A percentile compares a stretch with the other conserved stretches of the same genome.
phyloP scores from a whole-genome alignment of 441 rosid species.

The Flueggea neowawraea region DNA sequence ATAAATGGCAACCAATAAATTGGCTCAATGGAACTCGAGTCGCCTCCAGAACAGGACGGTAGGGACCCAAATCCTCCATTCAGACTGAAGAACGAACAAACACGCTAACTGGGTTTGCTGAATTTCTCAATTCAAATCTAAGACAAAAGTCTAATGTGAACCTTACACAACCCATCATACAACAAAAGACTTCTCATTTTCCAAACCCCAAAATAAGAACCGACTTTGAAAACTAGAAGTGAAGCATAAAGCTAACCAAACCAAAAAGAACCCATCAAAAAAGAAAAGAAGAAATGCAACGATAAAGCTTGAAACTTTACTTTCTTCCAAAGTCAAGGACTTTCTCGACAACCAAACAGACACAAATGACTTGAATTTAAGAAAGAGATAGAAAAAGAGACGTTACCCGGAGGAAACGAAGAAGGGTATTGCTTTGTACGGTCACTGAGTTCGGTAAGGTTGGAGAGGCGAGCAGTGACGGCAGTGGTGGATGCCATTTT shows the following conservation, averaged over 20 bases:
- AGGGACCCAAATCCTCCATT: no score
- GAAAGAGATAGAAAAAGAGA: constrained; percentile 7
- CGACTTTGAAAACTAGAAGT: background rate
- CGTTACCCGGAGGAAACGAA: constrained; percentile 33
- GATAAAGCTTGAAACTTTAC: background rate
- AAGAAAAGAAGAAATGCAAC: background rate
- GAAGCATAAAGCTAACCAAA: background rate
- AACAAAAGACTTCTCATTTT: no score
- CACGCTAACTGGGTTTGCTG: no score
- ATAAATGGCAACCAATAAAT: no score
- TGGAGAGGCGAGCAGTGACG: constrained; percentile 24
- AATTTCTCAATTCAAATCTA: no score
- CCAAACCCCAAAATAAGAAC: no score
- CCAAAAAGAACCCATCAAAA: background rate
- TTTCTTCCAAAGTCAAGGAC: background rate
- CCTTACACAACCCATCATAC: no score
- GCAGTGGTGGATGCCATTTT: constrained; percentile 45
- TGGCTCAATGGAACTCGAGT: no score
- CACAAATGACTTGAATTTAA: background rate
- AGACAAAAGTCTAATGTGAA: no score
- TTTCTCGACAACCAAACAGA: constrained; percentile 3
- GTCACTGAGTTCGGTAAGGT: constrained; percentile 18
- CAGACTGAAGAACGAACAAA: no score
- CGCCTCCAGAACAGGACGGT: no score
- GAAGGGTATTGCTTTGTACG: constrained; percentile 32